Base-by-base conservation (phyloP, 164 flowering plant genomes). In the Annona squamosa region DNA sequence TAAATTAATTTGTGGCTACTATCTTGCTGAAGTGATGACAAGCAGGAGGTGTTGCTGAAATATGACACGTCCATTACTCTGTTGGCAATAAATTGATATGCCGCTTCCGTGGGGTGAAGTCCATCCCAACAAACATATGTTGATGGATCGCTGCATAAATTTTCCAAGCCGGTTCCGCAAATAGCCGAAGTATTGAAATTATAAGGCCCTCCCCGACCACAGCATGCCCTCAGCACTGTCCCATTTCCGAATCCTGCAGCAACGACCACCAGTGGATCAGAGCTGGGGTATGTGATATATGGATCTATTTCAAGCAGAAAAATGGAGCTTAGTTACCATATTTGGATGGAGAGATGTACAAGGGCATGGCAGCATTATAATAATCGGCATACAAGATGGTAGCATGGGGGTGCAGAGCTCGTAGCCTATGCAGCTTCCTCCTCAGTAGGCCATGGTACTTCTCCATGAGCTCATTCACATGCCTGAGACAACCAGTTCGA, bases 311-410 rank as follows among this genome's bases (percentile, higher is more conserved):
- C 37, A 26, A 26, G 37, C 37, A 26, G 37, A 26, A 26, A 26
- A 26, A 26, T 26, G 37, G 37, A 26, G 37, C 37, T 26, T 26
- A 26, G 37, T 78, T 16, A 86, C 93, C 90, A 18, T 73, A 77
- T 17, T 74, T 75, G 9, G 1, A 7, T 16, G 91, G 91, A 1
- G 79, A 7, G 41, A 77, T 80, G 63, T 65, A 62, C 48, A 86
- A 72, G 16, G 69, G 80, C 72, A 72, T 62, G n/a, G 87, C 80
- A 2, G 89, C 83, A 70, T 73, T 68, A 41, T 85, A 88, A 72
- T 85, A 86, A 68, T 88, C 93, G 1, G 85, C 90, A 72, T 88
- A 89, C 17, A 84, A 72, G 73, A 88, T 85, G 16, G 65, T 84
- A 0, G 84, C 81, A 42, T 80, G 81, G 0, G 90, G 90, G 63